phyloP scores from a whole-genome alignment of 2,329 filamentous ascomycete genomes.

The Tolypocladium album region DNA sequence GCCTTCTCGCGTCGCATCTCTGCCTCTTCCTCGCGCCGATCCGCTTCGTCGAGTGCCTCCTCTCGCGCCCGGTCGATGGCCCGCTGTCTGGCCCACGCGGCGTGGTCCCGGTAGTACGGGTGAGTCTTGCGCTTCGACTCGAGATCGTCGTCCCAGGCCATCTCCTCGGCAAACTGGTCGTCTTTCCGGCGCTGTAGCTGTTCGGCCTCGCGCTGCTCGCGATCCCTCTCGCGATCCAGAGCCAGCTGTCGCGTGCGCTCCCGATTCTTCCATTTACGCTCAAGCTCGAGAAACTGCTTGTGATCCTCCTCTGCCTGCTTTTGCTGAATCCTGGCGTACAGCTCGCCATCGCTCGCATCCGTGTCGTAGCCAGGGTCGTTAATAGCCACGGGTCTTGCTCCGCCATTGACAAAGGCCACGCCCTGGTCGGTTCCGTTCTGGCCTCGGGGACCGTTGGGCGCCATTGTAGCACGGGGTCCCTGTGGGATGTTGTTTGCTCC shows the following conservation, averaged over 20 bases:
- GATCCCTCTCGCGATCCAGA: conserved; percentile 71
- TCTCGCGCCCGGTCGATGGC: conserved; percentile 64
- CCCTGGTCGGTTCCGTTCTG: conserved; percentile 51
- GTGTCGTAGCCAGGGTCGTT: conserved; percentile 76
- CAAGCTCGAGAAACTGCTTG: conserved; percentile 72
- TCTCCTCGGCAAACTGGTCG: conserved; percentile 51
- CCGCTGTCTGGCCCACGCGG: conserved; percentile 75
- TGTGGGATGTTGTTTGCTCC: conserved; percentile 46
- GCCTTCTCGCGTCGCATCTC: conserved; percentile 60
- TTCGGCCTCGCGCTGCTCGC: conserved; percentile 65
- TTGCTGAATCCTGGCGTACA: conserved; percentile 60
- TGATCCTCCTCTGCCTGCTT: conserved; percentile 69
- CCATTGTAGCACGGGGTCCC: conserved; percentile 33
- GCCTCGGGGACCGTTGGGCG: conserved; percentile 54
- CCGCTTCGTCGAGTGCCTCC: conserved; percentile 65
- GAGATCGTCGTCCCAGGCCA: conserved; percentile 83
- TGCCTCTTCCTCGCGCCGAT: conserved; percentile 67
- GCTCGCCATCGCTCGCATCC: conserved; percentile 76
- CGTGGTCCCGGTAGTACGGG: conserved; percentile 80
- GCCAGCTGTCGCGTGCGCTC: conserved; percentile 78
- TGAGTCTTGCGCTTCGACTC: conserved; percentile 63
- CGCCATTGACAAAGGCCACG: conserved; percentile 74
- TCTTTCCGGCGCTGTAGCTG: conserved; percentile 56
- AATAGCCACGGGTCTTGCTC: conserved; percentile 42
- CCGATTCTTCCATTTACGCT: conserved; percentile 82